These are phyloP conservation scores for Penicillium sp. DNA, from an alignment of 2,329 filamentous ascomycete species.

Conservation along the genomic window DNA sequence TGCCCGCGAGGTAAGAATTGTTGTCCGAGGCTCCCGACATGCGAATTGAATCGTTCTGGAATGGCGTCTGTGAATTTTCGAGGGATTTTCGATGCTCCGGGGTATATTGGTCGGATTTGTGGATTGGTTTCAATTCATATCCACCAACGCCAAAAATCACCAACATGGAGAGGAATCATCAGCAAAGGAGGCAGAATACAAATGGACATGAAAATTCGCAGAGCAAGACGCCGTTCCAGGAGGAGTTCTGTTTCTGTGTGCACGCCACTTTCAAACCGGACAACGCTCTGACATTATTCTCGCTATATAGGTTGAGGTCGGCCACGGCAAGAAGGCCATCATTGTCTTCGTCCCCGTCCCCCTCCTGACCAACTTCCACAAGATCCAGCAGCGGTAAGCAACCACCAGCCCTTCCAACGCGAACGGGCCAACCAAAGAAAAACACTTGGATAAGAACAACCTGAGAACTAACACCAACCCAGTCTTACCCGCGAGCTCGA, in stretches of 20 bases:
- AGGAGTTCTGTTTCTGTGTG: slow-evolving; percentile 13
- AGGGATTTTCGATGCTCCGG: slow-evolving; percentile 13
- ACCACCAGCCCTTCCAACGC: slow-evolving; percentile 10
- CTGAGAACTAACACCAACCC: slow-evolving; percentile 14
- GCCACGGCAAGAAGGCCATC: slow-evolving; percentile 99
- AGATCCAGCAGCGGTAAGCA: slow-evolving; percentile 97
- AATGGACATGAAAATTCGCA: slow-evolving; percentile 4
- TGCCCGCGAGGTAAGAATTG: slow-evolving; percentile 89
- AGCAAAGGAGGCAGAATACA: background rate
- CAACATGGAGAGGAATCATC: background rate
- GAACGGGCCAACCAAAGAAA: background rate
- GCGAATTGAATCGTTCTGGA: slow-evolving; percentile 14
- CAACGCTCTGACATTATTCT: slow-evolving; percentile 31
- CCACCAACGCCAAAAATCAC: slow-evolving; percentile 4
- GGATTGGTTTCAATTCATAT: slow-evolving; percentile 13
- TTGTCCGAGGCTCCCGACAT: slow-evolving; percentile 10
- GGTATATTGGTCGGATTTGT: slow-evolving; percentile 18
- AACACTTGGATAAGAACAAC: slow-evolving; percentile 1
- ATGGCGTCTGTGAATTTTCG: slow-evolving; percentile 20
- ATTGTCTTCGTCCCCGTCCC: slow-evolving; percentile 99
- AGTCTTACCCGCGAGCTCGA: slow-evolving; percentile 99
- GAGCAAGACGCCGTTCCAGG: slow-evolving; percentile 10
- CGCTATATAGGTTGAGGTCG: slow-evolving; percentile 88
- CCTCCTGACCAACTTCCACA: slow-evolving; percentile 97
- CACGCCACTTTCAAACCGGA: slow-evolving; percentile 13